Percentiles rank a stretch among this genome's conserved stretches.
phyloP scores from a whole-genome alignment of 352 stramenopile species.

The Globisporangium spinosum region DNA sequence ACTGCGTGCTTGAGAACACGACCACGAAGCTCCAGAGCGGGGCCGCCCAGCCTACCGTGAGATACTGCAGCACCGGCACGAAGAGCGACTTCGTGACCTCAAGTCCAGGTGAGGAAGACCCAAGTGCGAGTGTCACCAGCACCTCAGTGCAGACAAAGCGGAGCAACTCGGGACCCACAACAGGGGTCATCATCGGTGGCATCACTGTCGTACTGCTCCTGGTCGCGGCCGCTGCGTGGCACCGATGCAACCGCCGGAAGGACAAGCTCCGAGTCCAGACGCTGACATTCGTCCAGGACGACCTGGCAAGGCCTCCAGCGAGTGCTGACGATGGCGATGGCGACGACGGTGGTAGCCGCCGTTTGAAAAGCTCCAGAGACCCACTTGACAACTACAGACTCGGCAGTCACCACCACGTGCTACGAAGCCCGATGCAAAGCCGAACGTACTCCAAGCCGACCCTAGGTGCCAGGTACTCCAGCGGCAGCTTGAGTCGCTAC shows the following conservation, averaged over 20 bases:
- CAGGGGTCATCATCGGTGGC: not conserved
- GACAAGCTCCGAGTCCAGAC: not conserved
- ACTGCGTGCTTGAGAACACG: not conserved
- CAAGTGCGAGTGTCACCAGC: not conserved
- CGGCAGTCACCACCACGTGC: not conserved
- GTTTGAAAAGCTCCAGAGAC: not conserved
- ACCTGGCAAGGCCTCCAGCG: not conserved
- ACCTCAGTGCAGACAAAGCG: not conserved
- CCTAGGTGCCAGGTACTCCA: not conserved
- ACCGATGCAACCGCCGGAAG: not conserved
- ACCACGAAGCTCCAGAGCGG: not conserved
- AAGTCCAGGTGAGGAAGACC: not conserved
- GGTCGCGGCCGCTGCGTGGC: not conserved
- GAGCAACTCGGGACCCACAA: not conserved
- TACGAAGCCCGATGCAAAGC: not conserved
- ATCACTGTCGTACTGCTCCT: not conserved
- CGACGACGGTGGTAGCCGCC: not conserved
- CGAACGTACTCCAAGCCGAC: not conserved
- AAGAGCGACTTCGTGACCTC: not conserved
- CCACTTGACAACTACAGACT: not conserved
- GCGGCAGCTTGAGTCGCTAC: not conserved
- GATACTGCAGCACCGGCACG: slow-evolving; percentile 1
- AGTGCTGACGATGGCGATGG: not conserved
- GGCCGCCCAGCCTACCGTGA: not conserved
- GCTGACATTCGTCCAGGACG: not conserved